Percentiles rank a stretch among this genome's conserved stretches.
These are phyloP conservation scores for Phytophthora parvispora DNA, from an alignment of 352 stramenopile genomes.

Conservation along the genomic window DNA sequence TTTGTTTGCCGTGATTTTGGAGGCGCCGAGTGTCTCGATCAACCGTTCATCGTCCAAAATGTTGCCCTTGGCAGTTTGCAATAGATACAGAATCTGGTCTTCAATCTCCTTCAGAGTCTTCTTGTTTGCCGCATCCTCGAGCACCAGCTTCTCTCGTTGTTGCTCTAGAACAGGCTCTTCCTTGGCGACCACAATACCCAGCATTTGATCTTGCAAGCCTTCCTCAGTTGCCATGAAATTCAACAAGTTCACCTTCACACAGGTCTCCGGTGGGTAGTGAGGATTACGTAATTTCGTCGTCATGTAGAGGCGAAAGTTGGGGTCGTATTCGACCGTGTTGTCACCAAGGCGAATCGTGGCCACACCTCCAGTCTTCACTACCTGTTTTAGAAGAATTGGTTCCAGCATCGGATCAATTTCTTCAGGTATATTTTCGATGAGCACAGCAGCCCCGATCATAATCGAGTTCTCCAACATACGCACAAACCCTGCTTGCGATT, in stretches of 20 bases:
- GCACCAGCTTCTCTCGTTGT: conserved; percentile 94
- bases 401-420: conserved; percentile 96
- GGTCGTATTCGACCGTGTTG: conserved; percentile 96
- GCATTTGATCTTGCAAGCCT: conserved; percentile 97
- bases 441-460: conserved; percentile 93
- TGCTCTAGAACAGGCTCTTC: conserved; percentile 95
- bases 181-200: conserved; percentile 95
- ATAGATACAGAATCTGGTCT: conserved; percentile 96
- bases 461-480: conserved; percentile 97
- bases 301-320: conserved; percentile 95
- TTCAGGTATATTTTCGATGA: conserved; percentile 96
- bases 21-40: conserved; percentile 95
- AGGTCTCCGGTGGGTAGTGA: conserved; percentile 96
- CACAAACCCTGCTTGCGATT: conserved; percentile 95
- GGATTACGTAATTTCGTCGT: conserved; percentile 96
- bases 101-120: conserved; percentile 97
- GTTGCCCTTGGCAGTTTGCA: conserved; percentile 95
- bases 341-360: conserved; percentile 94
- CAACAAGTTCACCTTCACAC: conserved; percentile 97
- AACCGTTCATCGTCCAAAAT: conserved; percentile 97
- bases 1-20: conserved; percentile 94
- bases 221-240: conserved; percentile 98
- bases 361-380: conserved; percentile 91
- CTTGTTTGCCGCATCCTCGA: conserved; percentile 96
- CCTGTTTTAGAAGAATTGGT: conserved; percentile 94